Conservation (phyloP, 129 eudicot genomes). For the Artemisia annua region DNA sequence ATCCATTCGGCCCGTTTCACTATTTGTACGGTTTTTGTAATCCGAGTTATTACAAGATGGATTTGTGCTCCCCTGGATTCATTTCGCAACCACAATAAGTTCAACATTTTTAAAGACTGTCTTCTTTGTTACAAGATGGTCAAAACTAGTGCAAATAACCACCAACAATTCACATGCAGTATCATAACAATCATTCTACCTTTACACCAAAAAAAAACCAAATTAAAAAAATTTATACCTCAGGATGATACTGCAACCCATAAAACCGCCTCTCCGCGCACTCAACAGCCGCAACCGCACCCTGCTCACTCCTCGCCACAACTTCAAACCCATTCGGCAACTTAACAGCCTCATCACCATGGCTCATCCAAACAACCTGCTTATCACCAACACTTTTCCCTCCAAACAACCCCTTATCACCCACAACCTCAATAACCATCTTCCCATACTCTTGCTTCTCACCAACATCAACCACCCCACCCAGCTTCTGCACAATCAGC, state of each 20-base stretch:
- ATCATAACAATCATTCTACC: too few relatives aligned
- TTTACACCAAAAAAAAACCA: neutral
- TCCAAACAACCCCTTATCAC: constrained; percentile 55
- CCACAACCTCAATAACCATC: constrained; percentile 74
- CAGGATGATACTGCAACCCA: constrained; percentile 93
- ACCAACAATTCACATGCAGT: too few relatives aligned
- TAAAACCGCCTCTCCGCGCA: constrained; percentile 56
- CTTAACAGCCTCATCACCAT: constrained; percentile 80
- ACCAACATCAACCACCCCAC: constrained; percentile 78
- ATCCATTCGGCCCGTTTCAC: too few relatives aligned
- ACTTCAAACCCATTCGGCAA: constrained; percentile 84
- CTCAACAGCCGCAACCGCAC: constrained; percentile 76
- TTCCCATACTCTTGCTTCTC: constrained; percentile 91
- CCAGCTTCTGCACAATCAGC: constrained; percentile 75
- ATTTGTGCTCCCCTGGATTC: too few relatives aligned
- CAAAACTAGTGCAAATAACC: too few relatives aligned
- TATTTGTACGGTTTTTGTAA: too few relatives aligned
- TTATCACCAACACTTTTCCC: constrained; percentile 50
- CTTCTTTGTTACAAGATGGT: too few relatives aligned
- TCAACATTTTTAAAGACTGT: too few relatives aligned
- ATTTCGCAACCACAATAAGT: too few relatives aligned
- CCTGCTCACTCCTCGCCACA: constrained; percentile 76
- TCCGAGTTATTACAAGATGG: too few relatives aligned
- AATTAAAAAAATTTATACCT: constrained; percentile 40
- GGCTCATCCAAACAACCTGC: constrained; percentile 98